Base-by-base conservation (phyloP, 371 early-diverging fungal genomes). In the Mucor indicus region DNA sequence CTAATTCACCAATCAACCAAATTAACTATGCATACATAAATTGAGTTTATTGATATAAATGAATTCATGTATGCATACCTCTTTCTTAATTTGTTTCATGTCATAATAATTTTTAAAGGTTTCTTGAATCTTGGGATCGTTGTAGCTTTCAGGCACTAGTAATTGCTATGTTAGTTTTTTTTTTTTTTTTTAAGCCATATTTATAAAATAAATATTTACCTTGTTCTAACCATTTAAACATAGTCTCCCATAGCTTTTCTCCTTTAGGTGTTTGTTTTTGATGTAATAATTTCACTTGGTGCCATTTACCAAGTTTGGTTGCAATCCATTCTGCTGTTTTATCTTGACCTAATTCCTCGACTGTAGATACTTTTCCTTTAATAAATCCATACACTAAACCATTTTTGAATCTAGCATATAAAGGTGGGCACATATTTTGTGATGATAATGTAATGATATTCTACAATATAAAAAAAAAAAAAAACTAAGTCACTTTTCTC, bases 351-450 rank as follows among this genome's bases (percentile, higher is more conserved):
- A 96, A 79, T 31, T 92, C 89, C 4, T 78, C 67, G 8, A 83
- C 79, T 44, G 72, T 65, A 16, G 85, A 77, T 11, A 85, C 84
- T 12, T 67, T 65, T 2, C 97, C 97, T 11, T 85, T 80, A 29
- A 92, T 81, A 52, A 76, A 96, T 2, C 97, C 97, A 66, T 95
- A 95, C 23, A 92, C 85, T 19, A 96, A 60, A 2, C 96, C 96
- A 63, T 95, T 95, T 37, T 66, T 62, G 62, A 95, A 94, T 22
- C 88, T 77, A 24, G 88, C 95, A 62, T 92, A 87, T 2, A 95
- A 60, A n/a, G 89, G 84, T 25, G 94, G 92, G 32, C 83, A 78
- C 56, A 94, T 69, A 27, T 81, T 81, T 42, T 79, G 76, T 32
- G 77, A 59, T 16, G 91, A 80, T 23, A 96, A 73, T 0, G 83